Evolutionary conservation across 768 basidiomycete species (phyloP).

Genomic region (Tricholoma flavovirens): DNA sequence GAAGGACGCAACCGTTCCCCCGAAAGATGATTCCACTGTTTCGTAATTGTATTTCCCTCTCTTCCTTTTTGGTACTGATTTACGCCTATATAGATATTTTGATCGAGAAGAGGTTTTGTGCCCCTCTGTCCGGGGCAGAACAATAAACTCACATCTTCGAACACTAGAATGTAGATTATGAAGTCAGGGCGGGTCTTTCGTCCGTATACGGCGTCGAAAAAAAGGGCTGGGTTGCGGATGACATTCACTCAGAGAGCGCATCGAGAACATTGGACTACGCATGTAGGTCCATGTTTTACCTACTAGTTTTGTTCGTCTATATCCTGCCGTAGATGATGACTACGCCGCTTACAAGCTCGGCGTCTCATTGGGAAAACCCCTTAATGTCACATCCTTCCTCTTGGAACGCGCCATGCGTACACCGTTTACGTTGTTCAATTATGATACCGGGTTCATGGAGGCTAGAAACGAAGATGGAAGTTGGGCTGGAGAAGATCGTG

Average conservation of each 20-base stretch:
- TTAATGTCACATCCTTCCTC: constrained; percentile 43
- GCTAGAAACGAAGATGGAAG: constrained; percentile 61
- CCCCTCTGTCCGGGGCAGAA: not conserved
- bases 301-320: constrained; percentile 6
- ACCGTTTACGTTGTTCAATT: constrained; percentile 65
- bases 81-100: constrained; percentile 39
- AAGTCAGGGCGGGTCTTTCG: constrained; percentile 74
- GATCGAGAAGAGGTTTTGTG: constrained; percentile 62
- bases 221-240: constrained; percentile 73
- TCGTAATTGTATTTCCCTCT: constrained; percentile 31
- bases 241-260: constrained; percentile 76
- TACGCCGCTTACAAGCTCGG: constrained; percentile 67
- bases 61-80: not conserved
- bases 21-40: constrained; percentile 45
- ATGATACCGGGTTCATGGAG: constrained; percentile 75
- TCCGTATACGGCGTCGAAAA: constrained; percentile 50
- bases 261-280: constrained; percentile 77
- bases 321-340: constrained; percentile 58
- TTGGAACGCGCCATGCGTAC: constrained; percentile 45
- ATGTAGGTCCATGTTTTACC: constrained; percentile 37
- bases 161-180: constrained; percentile 62
- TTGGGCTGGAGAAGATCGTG: constrained; percentile 67
- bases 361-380: constrained; percentile 41
- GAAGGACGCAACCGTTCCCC: constrained; percentile 67
- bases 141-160: not conserved